Percentiles rank a stretch among this genome's conserved stretches.
These are phyloP conservation scores for Penicillium sp. DNA, from an alignment of 2,329 filamentous ascomycete species.

Conservation along the genomic window DNA sequence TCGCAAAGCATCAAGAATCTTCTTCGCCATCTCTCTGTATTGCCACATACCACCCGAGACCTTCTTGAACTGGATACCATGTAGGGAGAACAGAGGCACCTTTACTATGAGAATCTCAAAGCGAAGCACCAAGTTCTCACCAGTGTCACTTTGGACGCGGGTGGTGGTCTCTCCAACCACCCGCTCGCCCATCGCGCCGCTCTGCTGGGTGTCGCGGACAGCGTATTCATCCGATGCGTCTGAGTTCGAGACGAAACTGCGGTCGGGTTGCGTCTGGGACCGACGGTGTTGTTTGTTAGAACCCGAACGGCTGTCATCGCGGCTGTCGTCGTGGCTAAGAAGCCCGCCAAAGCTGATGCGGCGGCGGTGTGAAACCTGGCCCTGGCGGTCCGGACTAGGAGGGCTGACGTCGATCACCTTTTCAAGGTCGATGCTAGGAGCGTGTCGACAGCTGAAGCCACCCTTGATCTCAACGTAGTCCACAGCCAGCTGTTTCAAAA, in stretches of 20 bases:
- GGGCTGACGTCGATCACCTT: slow-evolving; percentile 64
- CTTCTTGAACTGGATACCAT: slow-evolving; percentile 98
- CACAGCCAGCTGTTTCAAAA: slow-evolving; percentile 83
- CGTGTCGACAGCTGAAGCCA: slow-evolving; percentile 85
- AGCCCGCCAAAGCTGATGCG: slow-evolving; percentile 83
- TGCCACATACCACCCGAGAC: slow-evolving; percentile 95
- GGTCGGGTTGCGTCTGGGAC: slow-evolving; percentile 55
- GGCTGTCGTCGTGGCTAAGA: slow-evolving; percentile 64
- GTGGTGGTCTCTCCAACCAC: slow-evolving; percentile 85
- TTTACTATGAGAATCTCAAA: slow-evolving; percentile 99
- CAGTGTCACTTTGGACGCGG: slow-evolving; percentile 85
- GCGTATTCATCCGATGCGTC: slow-evolving; percentile 79
- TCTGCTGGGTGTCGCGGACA: slow-evolving; percentile 38
- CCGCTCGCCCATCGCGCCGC: slow-evolving; percentile 53
- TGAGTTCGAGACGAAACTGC: slow-evolving; percentile 78
- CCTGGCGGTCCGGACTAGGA: slow-evolving; percentile 56
- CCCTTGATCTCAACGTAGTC: slow-evolving; percentile 90
- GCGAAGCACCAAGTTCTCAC: slow-evolving; percentile 76
- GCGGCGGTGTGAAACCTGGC: slow-evolving; percentile 60
- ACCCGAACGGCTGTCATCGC: slow-evolving; percentile 58
- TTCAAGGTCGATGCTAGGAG: slow-evolving; percentile 84
- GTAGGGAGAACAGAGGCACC: slow-evolving; percentile 85
- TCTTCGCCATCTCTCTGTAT: slow-evolving; percentile 97
- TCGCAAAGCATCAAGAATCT: slow-evolving; percentile 82
- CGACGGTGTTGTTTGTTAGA: slow-evolving; percentile 44